These are phyloP conservation scores for Cryptococcus neoformans DNA, from an alignment of 1,284 basidiomycete genomes.

Conservation along the genomic window DNA sequence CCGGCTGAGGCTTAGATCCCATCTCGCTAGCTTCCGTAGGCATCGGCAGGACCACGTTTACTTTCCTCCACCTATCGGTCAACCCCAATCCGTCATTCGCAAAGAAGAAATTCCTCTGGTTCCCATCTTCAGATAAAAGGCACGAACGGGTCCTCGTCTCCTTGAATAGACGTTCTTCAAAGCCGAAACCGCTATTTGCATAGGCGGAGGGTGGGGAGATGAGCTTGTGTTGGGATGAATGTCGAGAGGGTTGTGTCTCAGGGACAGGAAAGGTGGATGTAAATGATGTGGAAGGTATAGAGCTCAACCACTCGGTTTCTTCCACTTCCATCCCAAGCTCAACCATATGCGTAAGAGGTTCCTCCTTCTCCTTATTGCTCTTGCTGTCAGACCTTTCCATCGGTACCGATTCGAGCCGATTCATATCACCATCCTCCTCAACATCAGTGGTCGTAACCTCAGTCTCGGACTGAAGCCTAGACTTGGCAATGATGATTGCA, in stretches of 20 bases:
- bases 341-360: constrained; percentile 19
- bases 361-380: constrained; percentile 7
- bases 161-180: constrained; percentile 13
- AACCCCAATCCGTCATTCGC: constrained; percentile 33
- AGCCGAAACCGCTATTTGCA: constrained; percentile 14
- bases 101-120: constrained; percentile 42
- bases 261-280: constrained; percentile 33
- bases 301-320: constrained; percentile 39
- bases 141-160: constrained; percentile 19
- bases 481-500: not conserved
- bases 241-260: constrained; percentile 26
- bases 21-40: constrained; percentile 9
- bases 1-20: constrained; percentile 19
- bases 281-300: constrained; percentile 19
- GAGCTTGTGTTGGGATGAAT: constrained; percentile 15
- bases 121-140: constrained; percentile 34
- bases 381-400: constrained; percentile 11
- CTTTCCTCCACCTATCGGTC: constrained; percentile 34
- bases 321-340: constrained; percentile 48
- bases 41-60: constrained; percentile 45
- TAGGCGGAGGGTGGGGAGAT: constrained; percentile 23
- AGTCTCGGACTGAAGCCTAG: not conserved
- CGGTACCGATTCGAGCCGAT: constrained; percentile 10
- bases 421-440: not conserved
- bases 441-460: not conserved